Base-by-base conservation (phyloP, 768 basidiomycete species). In the Kwoniella sp. region DNA sequence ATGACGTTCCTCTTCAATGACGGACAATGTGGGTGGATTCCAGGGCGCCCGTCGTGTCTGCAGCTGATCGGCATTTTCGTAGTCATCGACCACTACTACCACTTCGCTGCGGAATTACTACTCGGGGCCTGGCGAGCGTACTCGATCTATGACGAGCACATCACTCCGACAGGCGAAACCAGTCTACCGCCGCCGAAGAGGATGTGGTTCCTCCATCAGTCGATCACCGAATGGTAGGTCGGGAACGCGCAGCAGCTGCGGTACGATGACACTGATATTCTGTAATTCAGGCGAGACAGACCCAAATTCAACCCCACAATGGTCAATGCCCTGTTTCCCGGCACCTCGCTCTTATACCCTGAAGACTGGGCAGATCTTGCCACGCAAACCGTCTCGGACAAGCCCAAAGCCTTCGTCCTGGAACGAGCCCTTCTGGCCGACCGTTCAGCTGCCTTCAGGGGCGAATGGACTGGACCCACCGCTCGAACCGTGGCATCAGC, bases 81-180 rank as follows among this genome's bases (percentile, higher is more conserved):
- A 73, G 72, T 90, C 78, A 79, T 89, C n/a, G 76, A 78, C 39
- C 89, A 90, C 69, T 90, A 89, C 71, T 90, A 89, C 73, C 89
- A 90, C 73, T 84, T 88, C 53, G 85, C 85, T 27, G 89, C 85
- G 0, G 89, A 91, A 67, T 81, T 88, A 40, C 75, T 88, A 50
- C 76, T 89, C 27, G 88, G 88, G 27, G 75, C 80, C 3, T 87
- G 86, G 80, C 80, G 86, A 1, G 80, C 87, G 62, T 87, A 62
- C 50, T 42, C 69, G 4, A 52, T 62, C 2, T 59, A 71, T 34
- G 73, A 70, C 34, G 34, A 55, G 20, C 56, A 65, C 20, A 71
- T 75, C 42, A 49, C 64, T 3, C 58, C 73, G 40, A 36, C 50
- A 49, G 67, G 74, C 28, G 53, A 69, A 49, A 79, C 82, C 1